Conservation (phyloP, 2,329 filamentous ascomycete genomes). For the Colletotrichum sp. region DNA sequence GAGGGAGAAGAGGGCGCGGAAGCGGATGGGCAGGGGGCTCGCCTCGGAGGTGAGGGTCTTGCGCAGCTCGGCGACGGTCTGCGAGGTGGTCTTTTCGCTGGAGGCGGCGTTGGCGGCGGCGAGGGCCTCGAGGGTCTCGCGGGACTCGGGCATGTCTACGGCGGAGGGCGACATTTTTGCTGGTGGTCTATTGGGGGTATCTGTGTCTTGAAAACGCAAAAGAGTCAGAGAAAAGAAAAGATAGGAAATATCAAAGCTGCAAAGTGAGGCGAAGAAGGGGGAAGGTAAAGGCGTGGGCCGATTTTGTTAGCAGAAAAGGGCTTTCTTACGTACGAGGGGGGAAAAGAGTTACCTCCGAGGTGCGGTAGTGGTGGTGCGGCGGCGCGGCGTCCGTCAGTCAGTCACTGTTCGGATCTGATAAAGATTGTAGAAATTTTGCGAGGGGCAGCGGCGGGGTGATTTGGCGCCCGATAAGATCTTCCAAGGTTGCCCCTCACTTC, state of each 20-base stretch:
- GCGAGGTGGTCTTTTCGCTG: not conserved
- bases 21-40: slow-evolving; percentile 84
- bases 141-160: slow-evolving; percentile 18
- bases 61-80: slow-evolving; percentile 66
- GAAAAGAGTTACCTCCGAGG: slow-evolving; percentile 11
- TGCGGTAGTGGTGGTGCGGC: not conserved
- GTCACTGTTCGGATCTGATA: slow-evolving; percentile 12
- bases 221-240: not conserved
- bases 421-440: slow-evolving; percentile 16
- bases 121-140: slow-evolving; percentile 17
- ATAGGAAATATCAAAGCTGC: not conserved
- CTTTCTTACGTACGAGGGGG: not conserved
- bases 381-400: not conserved
- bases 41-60: slow-evolving; percentile 80
- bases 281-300: not conserved
- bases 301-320: not conserved
- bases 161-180: slow-evolving; percentile 27
- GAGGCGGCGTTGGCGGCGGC: slow-evolving; percentile 3
- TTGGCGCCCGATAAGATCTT: slow-evolving; percentile 15
- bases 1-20: slow-evolving; percentile 95
- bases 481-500: slow-evolving; percentile 4
- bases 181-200: not conserved
- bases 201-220: not conserved
- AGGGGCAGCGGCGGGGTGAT: slow-evolving; percentile 22
- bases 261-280: not conserved